A percentile compares a stretch with the other conserved stretches of the same genome.
Conservation (phyloP, 2,329 filamentous ascomycete species). For the Hansfordia pulvinata region DNA sequence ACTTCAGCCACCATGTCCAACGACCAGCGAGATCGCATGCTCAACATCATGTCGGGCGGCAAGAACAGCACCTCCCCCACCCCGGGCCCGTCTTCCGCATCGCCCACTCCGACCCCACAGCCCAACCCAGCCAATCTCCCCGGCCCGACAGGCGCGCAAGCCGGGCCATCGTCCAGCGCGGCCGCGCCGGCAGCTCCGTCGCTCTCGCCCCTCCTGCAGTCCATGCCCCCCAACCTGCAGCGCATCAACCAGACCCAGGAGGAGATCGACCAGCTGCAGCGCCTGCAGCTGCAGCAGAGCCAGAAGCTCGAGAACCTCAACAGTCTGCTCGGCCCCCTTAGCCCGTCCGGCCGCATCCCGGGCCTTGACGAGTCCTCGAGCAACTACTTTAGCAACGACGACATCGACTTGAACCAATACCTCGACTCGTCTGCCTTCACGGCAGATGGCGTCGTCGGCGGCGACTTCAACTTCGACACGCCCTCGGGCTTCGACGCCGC, state of each 20-base stretch:
- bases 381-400: conserved; percentile 24
- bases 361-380: conserved; percentile 39
- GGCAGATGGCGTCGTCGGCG: conserved; percentile 8
- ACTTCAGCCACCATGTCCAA: conserved; percentile 38
- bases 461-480: conserved; percentile 29
- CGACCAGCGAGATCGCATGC: conserved; percentile 44
- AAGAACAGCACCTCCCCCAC: conserved; percentile 9
- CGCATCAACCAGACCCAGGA: conserved; percentile 56
- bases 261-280: conserved; percentile 67
- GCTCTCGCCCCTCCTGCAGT: conserved; percentile 35
- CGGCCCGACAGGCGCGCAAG: too few species aligned
- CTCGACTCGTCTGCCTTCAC: conserved; percentile 23
- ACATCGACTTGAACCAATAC: conserved; percentile 36
- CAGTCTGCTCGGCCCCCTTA: conserved; percentile 63
- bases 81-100: conserved; percentile 8
- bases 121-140: too few species aligned
- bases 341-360: conserved; percentile 66
- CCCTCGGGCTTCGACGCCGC: conserved; percentile 9
- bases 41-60: conserved; percentile 41
- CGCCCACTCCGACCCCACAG: conserved; percentile 6
- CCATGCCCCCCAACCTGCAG: conserved; percentile 36
- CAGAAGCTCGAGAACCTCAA: conserved; percentile 63
- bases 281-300: conserved; percentile 67
- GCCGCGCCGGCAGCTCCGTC: conserved; percentile 18
- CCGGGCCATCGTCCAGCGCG: conserved; percentile 5